These are phyloP conservation scores for Mallotus repandus DNA, from an alignment of 441 rosid genomes.

Conservation along the genomic window DNA sequence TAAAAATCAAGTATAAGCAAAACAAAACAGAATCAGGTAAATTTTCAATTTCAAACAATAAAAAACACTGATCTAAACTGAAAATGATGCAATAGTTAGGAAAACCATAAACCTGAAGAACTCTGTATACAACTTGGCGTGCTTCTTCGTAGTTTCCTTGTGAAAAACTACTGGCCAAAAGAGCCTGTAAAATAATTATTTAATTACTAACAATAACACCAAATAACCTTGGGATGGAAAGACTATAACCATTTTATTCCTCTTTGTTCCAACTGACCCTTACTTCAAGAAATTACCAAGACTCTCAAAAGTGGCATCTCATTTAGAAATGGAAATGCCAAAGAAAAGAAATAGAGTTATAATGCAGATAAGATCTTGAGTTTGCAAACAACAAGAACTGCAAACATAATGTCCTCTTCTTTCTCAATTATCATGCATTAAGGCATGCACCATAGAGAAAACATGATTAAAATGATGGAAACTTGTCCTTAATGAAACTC, in stretches of 20 bases:
- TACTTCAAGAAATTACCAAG: background rate
- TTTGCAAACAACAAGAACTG: background rate
- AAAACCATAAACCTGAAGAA: slow-evolving; percentile 53
- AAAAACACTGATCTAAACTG: slow-evolving; percentile 8
- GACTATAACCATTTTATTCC: background rate
- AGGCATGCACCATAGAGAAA: background rate
- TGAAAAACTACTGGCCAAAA: slow-evolving; percentile 71
- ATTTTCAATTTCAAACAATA: background rate
- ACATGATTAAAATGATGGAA: background rate
- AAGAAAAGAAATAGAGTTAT: background rate
- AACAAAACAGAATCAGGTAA: slow-evolving; percentile 17
- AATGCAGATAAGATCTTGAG: background rate
- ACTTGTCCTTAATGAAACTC: background rate
- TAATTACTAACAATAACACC: background rate
- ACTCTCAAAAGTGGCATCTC: background rate
- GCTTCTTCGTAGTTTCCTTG: slow-evolving; percentile 73
- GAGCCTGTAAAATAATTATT: slow-evolving; percentile 53
- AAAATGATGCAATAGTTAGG: background rate
- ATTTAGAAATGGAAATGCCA: background rate
- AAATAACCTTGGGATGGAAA: background rate
- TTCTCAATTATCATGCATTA: background rate
- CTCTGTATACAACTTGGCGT: slow-evolving; percentile 59
- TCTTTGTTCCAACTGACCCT: background rate
- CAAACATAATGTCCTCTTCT: background rate
- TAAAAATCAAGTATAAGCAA: slow-evolving; percentile 15